Base-by-base conservation (phyloP, 805 yeast genomes). In the Suhomyces xylopsoci region DNA sequence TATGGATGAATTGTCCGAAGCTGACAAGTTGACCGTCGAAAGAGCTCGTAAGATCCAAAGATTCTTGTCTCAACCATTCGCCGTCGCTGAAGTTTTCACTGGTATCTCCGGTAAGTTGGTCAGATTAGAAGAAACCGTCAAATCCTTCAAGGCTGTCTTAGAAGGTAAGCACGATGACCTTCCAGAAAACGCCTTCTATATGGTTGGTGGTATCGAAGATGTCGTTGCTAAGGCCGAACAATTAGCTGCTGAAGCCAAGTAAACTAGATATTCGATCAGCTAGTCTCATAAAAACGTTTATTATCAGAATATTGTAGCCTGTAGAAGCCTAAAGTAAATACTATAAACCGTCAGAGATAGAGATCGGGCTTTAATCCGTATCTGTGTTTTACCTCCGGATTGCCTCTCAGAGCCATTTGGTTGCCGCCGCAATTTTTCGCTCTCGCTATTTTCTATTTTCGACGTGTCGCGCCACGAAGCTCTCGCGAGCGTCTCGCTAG, bases 141-240 rank as follows among this genome's bases (percentile, higher is more conserved):
- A 79, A 64, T 93, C 98, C 56, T 94, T 94, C 93, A 91, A 84
- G 84, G 99, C 85, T 71, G 97, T 94, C 69, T 85, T 94, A 71
- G 97, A 84, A 40, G 99, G 99, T 82, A 94, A 94, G 85, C 91
- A 94, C 84, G 99, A 94, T 81, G 87, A 87, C 82, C 86, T 94
- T 71, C 99, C 99, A 76, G 99, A 94, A 84, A 89, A 87, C 76
- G 99, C 99, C 70, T 94, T 94, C 96, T 94, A 94, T 81, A 94
- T 94, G 99, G 99, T 94, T 80, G 99, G 99, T 83, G 97, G 97
- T 83, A 92, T 94, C 71, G 97, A 92, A 77, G 99, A 94, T 80
- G 99, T 86, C 68, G 79, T 91, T 76, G 96, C 97, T 74, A 94
- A 94, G 87, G 98, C 97, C 74, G 98, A 94, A 82, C 92, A 93